Conservation (phyloP, 305 asterid species). For the Fraxinus floribunda region DNA sequence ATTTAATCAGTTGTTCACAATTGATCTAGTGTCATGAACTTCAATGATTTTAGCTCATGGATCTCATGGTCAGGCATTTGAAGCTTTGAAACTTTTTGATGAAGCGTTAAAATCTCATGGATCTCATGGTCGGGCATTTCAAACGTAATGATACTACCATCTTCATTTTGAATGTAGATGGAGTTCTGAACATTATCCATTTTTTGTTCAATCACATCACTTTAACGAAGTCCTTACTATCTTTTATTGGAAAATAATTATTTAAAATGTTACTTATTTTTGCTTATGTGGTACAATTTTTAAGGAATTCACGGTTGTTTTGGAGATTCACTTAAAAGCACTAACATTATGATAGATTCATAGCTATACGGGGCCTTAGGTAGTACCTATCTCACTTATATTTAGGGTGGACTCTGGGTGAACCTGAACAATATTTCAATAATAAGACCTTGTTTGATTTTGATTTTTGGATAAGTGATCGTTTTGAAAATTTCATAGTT, state of each 20-base stretch:
- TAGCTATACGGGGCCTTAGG: background rate
- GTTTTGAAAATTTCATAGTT: background rate
- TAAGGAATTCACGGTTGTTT: background rate
- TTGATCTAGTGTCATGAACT: slow-evolving; percentile 77
- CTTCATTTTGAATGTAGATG: background rate
- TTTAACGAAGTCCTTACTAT: background rate
- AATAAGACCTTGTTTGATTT: background rate
- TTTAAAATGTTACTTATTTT: background rate
- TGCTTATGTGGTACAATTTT: no score
- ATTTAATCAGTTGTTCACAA: slow-evolving; percentile 46
- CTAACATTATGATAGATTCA: background rate
- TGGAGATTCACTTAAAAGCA: background rate
- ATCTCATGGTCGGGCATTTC: no score
- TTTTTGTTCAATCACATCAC: background rate
- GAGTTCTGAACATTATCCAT: no score
- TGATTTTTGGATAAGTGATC: background rate
- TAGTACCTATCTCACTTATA: background rate
- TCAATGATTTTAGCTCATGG: slow-evolving; percentile 79
- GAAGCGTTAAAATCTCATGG: slow-evolving; percentile 46
- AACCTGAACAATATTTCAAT: background rate
- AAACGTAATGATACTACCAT: background rate
- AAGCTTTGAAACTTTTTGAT: slow-evolving; percentile 55
- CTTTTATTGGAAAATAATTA: no score
- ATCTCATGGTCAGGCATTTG: slow-evolving; percentile 67
- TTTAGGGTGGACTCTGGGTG: background rate